A percentile compares a stretch with the other conserved stretches of the same genome.
Evolutionary conservation across 495 filamentous ascomycete genomes (phyloP).

Genomic region (Lasiosphaeria ovina): DNA sequence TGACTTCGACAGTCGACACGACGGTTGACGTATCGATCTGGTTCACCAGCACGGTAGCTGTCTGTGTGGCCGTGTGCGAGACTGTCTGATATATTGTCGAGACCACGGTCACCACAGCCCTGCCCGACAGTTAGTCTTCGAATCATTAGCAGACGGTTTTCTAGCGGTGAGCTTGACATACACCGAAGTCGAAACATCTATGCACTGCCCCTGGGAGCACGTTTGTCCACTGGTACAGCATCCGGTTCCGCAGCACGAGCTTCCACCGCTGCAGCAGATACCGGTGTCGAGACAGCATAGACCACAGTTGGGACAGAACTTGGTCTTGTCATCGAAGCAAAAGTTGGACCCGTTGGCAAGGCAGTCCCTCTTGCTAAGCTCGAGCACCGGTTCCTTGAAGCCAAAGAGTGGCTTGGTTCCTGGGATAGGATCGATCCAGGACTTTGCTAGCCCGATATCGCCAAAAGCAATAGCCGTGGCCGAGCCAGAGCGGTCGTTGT

Average conservation of each 20-base stretch:
- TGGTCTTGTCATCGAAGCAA: conserved; percentile 29
- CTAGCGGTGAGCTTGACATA: conserved; percentile 15
- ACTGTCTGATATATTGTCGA: conserved; percentile 19
- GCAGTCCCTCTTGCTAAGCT: conserved; percentile 25
- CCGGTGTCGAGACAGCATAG: conserved; percentile 29
- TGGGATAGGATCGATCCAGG: conserved; percentile 18
- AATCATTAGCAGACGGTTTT: not conserved
- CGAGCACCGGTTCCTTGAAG: conserved; percentile 12
- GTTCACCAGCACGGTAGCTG: conserved; percentile 25
- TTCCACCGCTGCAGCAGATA: conserved; percentile 24
- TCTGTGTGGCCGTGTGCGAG: conserved; percentile 22
- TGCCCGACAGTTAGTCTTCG: conserved; percentile 11
- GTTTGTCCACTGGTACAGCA: conserved; percentile 30
- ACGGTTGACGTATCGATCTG: conserved; percentile 26
- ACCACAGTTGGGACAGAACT: conserved; percentile 29
- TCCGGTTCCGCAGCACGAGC: conserved; percentile 28
- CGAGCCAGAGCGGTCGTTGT: not conserved
- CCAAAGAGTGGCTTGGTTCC: conserved; percentile 22
- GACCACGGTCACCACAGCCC: conserved; percentile 21
- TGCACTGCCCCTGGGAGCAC: conserved; percentile 29
- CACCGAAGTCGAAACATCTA: conserved; percentile 13
- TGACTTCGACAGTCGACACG: conserved; percentile 25
- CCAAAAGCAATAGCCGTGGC: not conserved
- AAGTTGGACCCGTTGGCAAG: conserved; percentile 34
- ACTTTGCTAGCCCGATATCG: not conserved